Evolutionary conservation across 225 moss, liverwort and hornwort genomes (phyloP).

Genomic region (Physcomitrium patens): DNA sequence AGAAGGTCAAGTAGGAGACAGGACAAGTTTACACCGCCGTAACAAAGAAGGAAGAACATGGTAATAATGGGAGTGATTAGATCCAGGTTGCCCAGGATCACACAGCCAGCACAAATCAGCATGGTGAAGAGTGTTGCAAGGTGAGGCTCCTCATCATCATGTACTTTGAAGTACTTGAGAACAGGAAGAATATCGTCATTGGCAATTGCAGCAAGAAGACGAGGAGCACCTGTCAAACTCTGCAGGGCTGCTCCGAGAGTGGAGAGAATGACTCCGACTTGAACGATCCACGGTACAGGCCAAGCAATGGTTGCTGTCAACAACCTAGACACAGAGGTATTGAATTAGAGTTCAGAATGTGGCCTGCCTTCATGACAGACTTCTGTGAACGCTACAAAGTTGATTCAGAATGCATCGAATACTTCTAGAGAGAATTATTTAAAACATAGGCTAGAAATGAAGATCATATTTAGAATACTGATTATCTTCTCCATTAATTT

Average conservation of each 20-base stretch:
- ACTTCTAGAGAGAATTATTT: background rate
- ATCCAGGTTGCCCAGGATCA: constrained; percentile 87
- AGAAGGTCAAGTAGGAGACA: constrained; percentile 89
- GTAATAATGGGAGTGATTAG: constrained; percentile 84
- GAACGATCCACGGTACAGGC: constrained; percentile 83
- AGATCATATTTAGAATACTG: background rate
- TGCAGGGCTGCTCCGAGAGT: constrained; percentile 91
- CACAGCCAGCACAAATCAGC: constrained; percentile 84
- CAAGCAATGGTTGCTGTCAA: constrained; percentile 89
- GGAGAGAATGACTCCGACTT: constrained; percentile 87
- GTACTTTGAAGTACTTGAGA: constrained; percentile 85
- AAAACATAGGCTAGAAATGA: constrained; percentile 6
- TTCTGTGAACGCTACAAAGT: background rate
- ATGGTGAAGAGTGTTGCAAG: constrained; percentile 86
- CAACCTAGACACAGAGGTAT: constrained; percentile 55
- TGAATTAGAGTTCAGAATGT: constrained; percentile 4
- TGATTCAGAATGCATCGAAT: background rate
- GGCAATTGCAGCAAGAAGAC: constrained; percentile 89
- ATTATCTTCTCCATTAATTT: background rate
- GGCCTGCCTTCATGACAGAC: background rate
- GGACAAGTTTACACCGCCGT: constrained; percentile 85
- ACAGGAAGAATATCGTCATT: constrained; percentile 88
- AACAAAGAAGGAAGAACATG: constrained; percentile 92
- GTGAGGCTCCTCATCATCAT: constrained; percentile 79
- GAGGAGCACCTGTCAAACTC: constrained; percentile 88